A percentile compares a stretch with the other conserved stretches of the same genome.
phyloP scores from a whole-genome alignment of 1,284 basidiomycete species.

The Spongispora temasekensis region DNA sequence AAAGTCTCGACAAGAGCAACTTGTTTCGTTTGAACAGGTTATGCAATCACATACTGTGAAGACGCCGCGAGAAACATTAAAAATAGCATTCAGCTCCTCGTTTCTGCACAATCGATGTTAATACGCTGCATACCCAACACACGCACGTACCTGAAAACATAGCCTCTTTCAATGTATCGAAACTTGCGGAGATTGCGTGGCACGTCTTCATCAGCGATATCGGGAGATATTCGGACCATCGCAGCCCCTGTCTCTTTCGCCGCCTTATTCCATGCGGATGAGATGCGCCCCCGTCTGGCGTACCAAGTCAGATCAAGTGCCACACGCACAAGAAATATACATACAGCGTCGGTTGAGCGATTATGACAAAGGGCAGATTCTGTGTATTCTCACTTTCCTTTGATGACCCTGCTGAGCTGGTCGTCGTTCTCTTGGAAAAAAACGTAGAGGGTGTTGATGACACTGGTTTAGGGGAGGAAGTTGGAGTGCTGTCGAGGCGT shows the following conservation, averaged over 20 bases:
- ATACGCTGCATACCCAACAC: not conserved
- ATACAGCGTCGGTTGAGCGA: conserved; percentile 30
- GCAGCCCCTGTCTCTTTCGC: conserved; percentile 43
- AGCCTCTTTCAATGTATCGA: conserved; percentile 52
- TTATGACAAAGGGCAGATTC: conserved; percentile 18
- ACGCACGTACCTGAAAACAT: conserved; percentile 42
- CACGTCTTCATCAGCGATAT: conserved; percentile 48
- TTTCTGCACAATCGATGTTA: conserved; percentile 17
- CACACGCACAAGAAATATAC: conserved; percentile 2
- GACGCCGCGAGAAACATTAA: conserved; percentile 20
- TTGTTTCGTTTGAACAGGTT: conserved; percentile 27
- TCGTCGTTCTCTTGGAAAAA: conserved; percentile 10
- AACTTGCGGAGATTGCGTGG: conserved; percentile 47
- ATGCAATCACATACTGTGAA: conserved; percentile 38
- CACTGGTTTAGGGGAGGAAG: conserved; percentile 12
- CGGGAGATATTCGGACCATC: conserved; percentile 47
- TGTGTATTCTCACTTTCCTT: conserved; percentile 2
- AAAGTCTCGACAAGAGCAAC: conserved; percentile 36
- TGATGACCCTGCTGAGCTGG: conserved; percentile 16
- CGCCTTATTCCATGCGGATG: conserved; percentile 43
- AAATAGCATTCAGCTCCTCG: conserved; percentile 20
- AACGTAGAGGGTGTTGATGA: conserved; percentile 1
- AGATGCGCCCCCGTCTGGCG: conserved; percentile 34
- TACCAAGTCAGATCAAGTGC: conserved; percentile 2
- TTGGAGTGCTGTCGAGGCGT: conserved; percentile 9